Conservation (phyloP, 192 early-diverging fungal genomes). For the Umbelopsis sp. region DNA sequence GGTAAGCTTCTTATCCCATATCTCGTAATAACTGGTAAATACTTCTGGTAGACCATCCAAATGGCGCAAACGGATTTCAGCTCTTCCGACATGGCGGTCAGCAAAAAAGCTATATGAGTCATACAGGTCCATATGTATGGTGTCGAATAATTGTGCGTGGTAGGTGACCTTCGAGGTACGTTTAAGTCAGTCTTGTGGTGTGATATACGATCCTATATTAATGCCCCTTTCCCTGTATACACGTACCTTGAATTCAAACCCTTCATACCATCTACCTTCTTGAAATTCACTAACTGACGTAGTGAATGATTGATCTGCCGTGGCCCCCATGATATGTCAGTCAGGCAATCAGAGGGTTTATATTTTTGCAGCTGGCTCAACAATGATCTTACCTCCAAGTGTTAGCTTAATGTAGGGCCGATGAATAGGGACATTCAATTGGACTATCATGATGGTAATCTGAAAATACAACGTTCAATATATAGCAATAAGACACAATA, state of each 20-base stretch:
- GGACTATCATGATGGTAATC: slow-evolving; percentile 59
- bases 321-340: background rate
- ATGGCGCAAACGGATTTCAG: slow-evolving; percentile 65
- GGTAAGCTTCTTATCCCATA: slow-evolving; percentile 72
- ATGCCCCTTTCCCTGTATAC: background rate
- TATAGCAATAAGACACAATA: background rate
- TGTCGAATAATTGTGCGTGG: slow-evolving; percentile 79
- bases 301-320: slow-evolving; percentile 64
- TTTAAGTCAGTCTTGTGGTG: background rate
- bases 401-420: slow-evolving; percentile 64
- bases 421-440: slow-evolving; percentile 56
- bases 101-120: slow-evolving; percentile 60
- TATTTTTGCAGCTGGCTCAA: too few species aligned
- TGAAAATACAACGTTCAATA: slow-evolving; percentile 21
- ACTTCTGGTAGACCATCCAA: slow-evolving; percentile 70
- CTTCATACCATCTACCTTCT: slow-evolving; percentile 73
- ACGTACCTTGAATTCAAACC: slow-evolving; percentile 59
- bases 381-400: slow-evolving; percentile 48
- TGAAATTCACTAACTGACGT: slow-evolving; percentile 62
- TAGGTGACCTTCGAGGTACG: slow-evolving; percentile 49
- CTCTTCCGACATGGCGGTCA: slow-evolving; percentile 67
- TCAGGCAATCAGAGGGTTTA: too few species aligned
- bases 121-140: slow-evolving; percentile 70
- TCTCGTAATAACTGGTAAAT: slow-evolving; percentile 75
- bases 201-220: background rate